Evolutionary conservation across 805 yeast species (phyloP).

Genomic region (Candida wancherniae): DNA sequence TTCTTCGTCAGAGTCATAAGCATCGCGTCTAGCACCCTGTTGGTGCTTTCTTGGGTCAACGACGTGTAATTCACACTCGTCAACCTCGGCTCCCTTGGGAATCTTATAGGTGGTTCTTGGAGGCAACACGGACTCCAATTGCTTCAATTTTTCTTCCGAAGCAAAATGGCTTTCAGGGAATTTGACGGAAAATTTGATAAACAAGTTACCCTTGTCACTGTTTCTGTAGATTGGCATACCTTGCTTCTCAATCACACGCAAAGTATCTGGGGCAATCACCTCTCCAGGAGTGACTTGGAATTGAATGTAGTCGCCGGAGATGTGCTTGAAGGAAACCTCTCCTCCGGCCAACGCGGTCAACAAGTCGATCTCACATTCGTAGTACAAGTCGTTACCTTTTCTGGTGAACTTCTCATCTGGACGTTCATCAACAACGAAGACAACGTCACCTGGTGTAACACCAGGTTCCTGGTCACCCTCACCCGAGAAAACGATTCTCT

Average conservation of each 20-base stretch:
- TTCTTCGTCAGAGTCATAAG: conserved; percentile 42
- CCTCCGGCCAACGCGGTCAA: conserved; percentile 98
- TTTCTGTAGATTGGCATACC: conserved; percentile 96
- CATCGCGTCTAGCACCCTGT: conserved; percentile 37
- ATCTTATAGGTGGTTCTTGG: conserved; percentile 56
- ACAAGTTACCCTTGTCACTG: conserved; percentile 85
- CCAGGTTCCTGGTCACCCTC: conserved; percentile 98
- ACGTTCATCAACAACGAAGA: conserved; percentile 86
- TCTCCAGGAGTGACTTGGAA: conserved; percentile 85
- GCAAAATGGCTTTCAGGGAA: conserved; percentile 81
- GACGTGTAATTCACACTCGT: conserved; percentile 70
- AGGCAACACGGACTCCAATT: conserved; percentile 75
- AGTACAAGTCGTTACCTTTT: conserved; percentile 81
- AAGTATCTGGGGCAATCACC: conserved; percentile 77
- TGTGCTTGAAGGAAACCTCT: conserved; percentile 77
- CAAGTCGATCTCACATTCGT: conserved; percentile 83
- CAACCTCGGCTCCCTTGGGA: conserved; percentile 73
- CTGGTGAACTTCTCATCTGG: conserved; percentile 80
- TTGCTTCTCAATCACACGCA: conserved; percentile 81
- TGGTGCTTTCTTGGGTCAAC: conserved; percentile 62
- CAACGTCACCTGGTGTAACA: conserved; percentile 93
- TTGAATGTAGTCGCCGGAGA: conserved; percentile 88
- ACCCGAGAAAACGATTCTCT: conserved; percentile 83
- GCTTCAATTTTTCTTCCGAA: conserved; percentile 65
- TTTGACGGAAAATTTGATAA: conserved; percentile 78